phyloP scores from a whole-genome alignment of 2,329 filamentous ascomycete species.

The Epichloe amarillans region DNA sequence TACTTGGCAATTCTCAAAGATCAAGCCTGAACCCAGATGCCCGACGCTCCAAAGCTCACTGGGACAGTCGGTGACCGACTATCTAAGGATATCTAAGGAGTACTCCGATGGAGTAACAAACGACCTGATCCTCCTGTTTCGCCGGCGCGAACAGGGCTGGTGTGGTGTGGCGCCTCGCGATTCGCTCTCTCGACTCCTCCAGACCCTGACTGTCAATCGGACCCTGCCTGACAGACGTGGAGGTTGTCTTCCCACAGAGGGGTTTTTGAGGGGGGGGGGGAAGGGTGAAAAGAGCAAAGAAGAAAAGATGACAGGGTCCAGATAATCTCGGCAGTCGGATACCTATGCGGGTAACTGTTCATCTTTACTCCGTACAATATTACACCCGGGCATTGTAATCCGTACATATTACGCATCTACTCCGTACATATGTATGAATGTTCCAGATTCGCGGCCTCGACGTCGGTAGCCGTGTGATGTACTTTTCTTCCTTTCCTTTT shows the following conservation, averaged over 20 bases:
- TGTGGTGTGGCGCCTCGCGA: conserved; percentile 1
- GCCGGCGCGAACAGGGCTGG: neutral
- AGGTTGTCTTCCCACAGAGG: neutral
- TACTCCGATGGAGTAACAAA: neutral
- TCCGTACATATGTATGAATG: neutral
- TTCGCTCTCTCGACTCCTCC: neutral
- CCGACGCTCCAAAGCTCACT: neutral
- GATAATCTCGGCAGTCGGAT: neutral
- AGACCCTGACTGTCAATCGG: neutral
- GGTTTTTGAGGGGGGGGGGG: neutral
- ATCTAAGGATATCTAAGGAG: no score
- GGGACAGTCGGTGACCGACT: neutral
- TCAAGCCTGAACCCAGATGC: neutral
- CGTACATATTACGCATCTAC: no score
- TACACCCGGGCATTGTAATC: no score
- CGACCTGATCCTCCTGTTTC: neutral
- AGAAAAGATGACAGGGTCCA: neutral
- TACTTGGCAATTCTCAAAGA: neutral
- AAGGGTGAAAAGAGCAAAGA: neutral
- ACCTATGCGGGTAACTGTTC: neutral
- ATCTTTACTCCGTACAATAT: neutral
- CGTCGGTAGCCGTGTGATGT: neutral
- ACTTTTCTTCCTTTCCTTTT: neutral
- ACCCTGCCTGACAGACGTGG: neutral
- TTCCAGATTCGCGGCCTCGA: neutral